A percentile compares a stretch with the other conserved stretches of the same genome.
Evolutionary conservation across 164 flowering plant species (phyloP).

Genomic region (Vitis cinerea): DNA sequence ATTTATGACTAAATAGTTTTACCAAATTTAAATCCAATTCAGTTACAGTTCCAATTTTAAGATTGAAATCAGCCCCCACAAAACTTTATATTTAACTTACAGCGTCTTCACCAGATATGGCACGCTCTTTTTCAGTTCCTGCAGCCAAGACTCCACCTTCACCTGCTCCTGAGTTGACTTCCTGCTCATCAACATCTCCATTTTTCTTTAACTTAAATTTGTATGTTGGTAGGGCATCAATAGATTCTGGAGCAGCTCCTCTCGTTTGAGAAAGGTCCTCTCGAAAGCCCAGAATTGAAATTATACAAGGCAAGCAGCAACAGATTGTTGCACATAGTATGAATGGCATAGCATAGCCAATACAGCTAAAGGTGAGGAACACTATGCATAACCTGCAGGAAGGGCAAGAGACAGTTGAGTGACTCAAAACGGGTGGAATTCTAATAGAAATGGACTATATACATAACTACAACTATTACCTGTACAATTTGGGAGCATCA

Average conservation of each 20-base stretch:
- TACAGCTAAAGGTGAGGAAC: constrained; percentile 49
- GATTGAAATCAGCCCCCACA: too few species aligned
- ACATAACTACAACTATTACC: constrained; percentile 20
- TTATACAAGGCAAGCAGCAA: constrained; percentile 95
- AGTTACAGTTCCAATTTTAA: not conserved
- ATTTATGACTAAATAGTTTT: too few species aligned
- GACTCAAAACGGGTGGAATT: not conserved
- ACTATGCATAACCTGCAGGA: constrained; percentile 82
- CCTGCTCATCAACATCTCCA: constrained; percentile 34
- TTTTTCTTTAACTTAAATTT: constrained; percentile 67
- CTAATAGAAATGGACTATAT: not conserved
- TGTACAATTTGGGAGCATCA: constrained; percentile 53
- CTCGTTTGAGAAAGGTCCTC: constrained; percentile 71
- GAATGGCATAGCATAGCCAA: constrained; percentile 86
- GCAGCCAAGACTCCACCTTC: constrained; percentile 83
- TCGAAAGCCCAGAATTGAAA: constrained; percentile 72
- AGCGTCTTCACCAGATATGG: constrained; percentile 85
- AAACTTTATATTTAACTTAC: constrained; percentile 40
- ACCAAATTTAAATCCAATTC: too few species aligned
- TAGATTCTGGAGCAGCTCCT: constrained; percentile 84
- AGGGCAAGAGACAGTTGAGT: not conserved
- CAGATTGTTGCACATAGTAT: constrained; percentile 88
- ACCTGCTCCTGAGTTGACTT: constrained; percentile 27
- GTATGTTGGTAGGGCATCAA: constrained; percentile 78
- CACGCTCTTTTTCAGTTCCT: constrained; percentile 88